Percentiles rank a stretch among this genome's conserved stretches.
Conservation (phyloP, 1,284 basidiomycete species). For the Cronartium quercuum region DNA sequence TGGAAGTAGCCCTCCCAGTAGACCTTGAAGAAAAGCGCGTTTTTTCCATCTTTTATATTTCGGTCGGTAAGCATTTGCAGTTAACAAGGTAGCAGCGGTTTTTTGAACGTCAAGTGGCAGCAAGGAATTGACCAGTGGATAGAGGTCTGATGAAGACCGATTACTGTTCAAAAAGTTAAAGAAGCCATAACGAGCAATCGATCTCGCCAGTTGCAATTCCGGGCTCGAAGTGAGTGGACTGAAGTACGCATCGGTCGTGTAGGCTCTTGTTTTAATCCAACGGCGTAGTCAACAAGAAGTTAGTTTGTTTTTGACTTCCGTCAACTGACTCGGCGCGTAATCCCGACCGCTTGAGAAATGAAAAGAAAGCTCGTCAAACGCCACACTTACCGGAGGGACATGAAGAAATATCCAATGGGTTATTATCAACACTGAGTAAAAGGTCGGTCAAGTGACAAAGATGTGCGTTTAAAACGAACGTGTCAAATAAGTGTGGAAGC, state of each 20-base stretch:
- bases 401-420: no score
- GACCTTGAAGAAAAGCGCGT: constrained; percentile 1
- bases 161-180: constrained; percentile 20
- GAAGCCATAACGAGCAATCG: constrained; percentile 33
- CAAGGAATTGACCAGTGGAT: constrained; percentile 9
- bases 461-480: no score
- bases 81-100: not conserved
- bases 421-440: no score
- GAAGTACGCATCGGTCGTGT: not conserved
- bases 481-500: no score
- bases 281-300: no score
- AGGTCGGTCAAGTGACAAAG: no score
- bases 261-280: no score
- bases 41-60: not conserved
- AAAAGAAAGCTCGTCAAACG: no score
- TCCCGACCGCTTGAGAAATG: no score
- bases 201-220: constrained; percentile 2
- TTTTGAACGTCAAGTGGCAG: constrained; percentile 2
- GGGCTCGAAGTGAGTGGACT: not conserved
- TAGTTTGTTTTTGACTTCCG: no score
- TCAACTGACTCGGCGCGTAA: no score
- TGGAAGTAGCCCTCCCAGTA: constrained; percentile 2
- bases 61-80: not conserved
- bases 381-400: no score
- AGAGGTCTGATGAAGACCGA: constrained; percentile 16